Evolutionary conservation across 2,329 filamentous ascomycete genomes (phyloP), one percentile per base, ranked within the genome.

Genomic region (Beauveria sp.): DNA sequence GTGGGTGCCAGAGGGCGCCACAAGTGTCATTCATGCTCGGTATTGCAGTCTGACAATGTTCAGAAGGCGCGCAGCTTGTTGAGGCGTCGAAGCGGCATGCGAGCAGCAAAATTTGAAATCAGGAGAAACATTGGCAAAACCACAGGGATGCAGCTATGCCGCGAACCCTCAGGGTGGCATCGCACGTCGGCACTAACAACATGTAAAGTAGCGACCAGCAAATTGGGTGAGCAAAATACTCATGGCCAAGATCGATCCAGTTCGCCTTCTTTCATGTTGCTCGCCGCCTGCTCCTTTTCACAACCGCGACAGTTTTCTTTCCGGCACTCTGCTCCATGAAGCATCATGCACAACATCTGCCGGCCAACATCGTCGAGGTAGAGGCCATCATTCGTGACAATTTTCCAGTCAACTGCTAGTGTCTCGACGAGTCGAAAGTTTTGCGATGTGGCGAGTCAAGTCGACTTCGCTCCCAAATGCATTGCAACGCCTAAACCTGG

Each of bases 401-500:
- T 4, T 46, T 16, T 49, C 5, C 24, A 24, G 5, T 24, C 46
- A 49, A 12, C 12, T 20, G 7, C 6, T 5, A 20, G 18, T 20
- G 18, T 43, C 16, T 49, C 46, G 22, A 49, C 45, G n/a, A 22
- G 3, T 12, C n/a, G 1, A n/a, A 5, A 18, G 12, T 51, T 20
- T 20, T 8, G 26, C 20, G 5, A 22, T 12, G 12, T 40, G 30
- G 34, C 57, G 30, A 59, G 49, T 52, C 38, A 42, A 59, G 24
- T 30, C 30, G 38, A 49, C 49, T 45, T 46, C 14, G 34, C 18
- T 42, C 49, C 12, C 26, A 28, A 52, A 59, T 51, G 47, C 57
- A 60, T 60, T 60, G 57, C 57, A 60, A 60, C 40, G 49, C 57
- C 57, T 53, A 52, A 46, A 45, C 49, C 49, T 38, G 47, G 47